Conservation (phyloP, 2,329 filamentous ascomycete genomes). For the Cladophialophora chaetospira region DNA sequence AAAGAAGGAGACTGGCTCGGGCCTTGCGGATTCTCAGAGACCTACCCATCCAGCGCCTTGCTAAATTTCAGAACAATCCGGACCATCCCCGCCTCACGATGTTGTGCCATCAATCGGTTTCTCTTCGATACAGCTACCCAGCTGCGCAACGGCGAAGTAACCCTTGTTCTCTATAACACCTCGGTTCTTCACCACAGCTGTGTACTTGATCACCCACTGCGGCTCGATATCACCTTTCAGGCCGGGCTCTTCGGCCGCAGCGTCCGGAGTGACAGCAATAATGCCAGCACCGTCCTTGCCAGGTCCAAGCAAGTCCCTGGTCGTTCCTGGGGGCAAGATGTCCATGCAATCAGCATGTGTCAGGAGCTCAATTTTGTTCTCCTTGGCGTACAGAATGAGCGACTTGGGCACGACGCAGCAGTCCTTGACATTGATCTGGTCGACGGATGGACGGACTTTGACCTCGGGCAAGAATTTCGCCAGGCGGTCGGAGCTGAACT, state of each 20-base stretch:
- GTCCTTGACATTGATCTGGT: conserved; percentile 95
- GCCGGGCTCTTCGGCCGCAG: conserved; percentile 51
- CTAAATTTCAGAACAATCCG: conserved; percentile 2
- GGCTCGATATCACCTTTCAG: conserved; percentile 78
- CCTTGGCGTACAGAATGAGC: conserved; percentile 79
- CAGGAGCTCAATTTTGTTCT: conserved; percentile 78
- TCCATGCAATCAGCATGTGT: conserved; percentile 95
- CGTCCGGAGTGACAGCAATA: conserved; percentile 62
- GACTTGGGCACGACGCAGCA: conserved; percentile 95
- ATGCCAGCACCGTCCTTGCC: conserved; percentile 73
- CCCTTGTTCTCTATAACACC: conserved; percentile 98
- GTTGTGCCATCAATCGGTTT: conserved; percentile 13
- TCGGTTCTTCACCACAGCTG: conserved; percentile 87
- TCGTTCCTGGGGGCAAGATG: conserved; percentile 80
- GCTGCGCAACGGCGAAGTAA: conserved; percentile 85
- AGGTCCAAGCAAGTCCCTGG: conserved; percentile 78
- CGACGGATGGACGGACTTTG: conserved; percentile 73
- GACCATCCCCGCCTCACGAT: neutral
- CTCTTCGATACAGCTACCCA: conserved; percentile 52
- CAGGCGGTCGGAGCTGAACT: conserved; percentile 86
- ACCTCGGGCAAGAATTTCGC: conserved; percentile 73
- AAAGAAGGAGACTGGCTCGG: no score
- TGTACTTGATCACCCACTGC: conserved; percentile 97
- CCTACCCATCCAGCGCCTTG: neutral
- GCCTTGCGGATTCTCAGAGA: conserved; percentile 20